Evolutionary conservation across 306 rosid species (phyloP), one percentile per base, ranked within the genome.

Genomic region (Oxytropis ochrocephala): DNA sequence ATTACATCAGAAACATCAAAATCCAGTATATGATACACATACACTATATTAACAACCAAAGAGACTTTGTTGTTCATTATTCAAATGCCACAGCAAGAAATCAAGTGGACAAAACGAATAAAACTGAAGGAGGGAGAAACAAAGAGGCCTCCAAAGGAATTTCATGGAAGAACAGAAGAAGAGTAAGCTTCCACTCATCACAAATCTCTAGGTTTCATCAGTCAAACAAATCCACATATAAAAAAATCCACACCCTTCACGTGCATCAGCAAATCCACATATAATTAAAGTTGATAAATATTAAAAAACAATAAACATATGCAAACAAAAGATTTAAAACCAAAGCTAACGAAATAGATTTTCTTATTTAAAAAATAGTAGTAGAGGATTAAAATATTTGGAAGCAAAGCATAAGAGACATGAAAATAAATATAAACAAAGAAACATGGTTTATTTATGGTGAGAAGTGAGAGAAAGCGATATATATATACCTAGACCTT

Each of bases 401-500:
- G 49, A 54, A 35, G 61, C 56, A 68, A 4, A 49, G 57, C 43
- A 58, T 13, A 50, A n/a, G 13, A 72, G 41, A 71, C 74, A 64
- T 4, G 38, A 42, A 63, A 8, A 48, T 52, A 36, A 12, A 42
- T 8, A 36, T 8, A 36, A 6, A 8, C 32, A 21, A 52, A 17
- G 30, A 11, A 42, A 6, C 9, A 5, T 8, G 43, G 11, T 38
- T 8, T n/a, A n/a, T n/a, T n/a, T 38, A 10, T 38, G 43, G 38
- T 33, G 38, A 33, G 42, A 30, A 56, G 42, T 3, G 11, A 32
- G 5, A 33, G 38, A 33, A 5, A 8, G 38, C 2, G 48, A 36
- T 59, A 35, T 59, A 10, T 4, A 21, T 57, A 35, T 56, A 76
- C 84, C 87, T 83, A 35, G 84, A 87, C 96, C 90, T 91, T 5